These are phyloP conservation scores for Russula virescens DNA, from an alignment of 768 basidiomycete species.

Conservation along the genomic window DNA sequence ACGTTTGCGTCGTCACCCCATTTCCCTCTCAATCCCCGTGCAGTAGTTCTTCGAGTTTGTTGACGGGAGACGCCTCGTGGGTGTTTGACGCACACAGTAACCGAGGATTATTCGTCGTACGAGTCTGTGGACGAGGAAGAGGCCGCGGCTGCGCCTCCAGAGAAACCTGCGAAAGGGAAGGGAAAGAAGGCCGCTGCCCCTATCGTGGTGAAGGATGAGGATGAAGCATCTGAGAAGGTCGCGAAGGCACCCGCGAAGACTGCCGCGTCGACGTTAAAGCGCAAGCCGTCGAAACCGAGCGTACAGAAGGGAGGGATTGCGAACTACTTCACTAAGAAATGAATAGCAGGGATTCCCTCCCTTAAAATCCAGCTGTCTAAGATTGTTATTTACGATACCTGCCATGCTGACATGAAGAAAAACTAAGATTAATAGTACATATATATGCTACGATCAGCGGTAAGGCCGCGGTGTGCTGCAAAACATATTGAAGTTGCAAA, in stretches of 20 bases:
- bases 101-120: conserved; percentile 74
- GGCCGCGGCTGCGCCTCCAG: conserved; percentile 38
- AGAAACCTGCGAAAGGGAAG: conserved; percentile 22
- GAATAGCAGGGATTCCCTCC: neutral
- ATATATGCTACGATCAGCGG: too few relatives aligned
- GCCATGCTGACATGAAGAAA: neutral
- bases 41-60: neutral
- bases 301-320: conserved; percentile 17
- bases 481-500: conserved; percentile 10
- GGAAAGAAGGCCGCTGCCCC: conserved; percentile 16
- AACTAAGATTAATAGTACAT: too few relatives aligned
- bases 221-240: neutral
- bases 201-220: conserved; percentile 4
- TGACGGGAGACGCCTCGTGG: neutral
- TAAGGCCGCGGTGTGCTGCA: too few relatives aligned
- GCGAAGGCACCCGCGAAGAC: conserved; percentile 6
- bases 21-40: neutral
- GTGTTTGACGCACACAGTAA: conserved; percentile 38
- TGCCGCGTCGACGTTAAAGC: neutral
- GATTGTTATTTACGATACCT: neutral
- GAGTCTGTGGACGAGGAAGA: conserved; percentile 69
- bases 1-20: conserved; percentile 24
- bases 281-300: conserved; percentile 15
- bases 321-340: conserved; percentile 18
- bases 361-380: too few relatives aligned